Percentiles rank a stretch among this genome's conserved stretches.
Conservation (phyloP, 139 green algal genomes). For the Microglena sp. region DNA sequence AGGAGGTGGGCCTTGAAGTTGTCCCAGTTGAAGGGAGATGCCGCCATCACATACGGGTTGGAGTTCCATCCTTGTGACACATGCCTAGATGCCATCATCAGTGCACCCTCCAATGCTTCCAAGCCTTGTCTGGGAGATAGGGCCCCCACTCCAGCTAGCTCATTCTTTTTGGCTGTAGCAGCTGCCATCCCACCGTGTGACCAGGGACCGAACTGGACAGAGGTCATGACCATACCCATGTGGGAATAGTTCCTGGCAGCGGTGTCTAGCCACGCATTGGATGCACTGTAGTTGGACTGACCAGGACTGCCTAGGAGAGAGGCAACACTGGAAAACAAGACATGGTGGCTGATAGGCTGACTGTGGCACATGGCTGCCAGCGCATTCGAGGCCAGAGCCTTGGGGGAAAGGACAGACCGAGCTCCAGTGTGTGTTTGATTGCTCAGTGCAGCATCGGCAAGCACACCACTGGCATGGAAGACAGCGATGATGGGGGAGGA, state of each 20-base stretch:
- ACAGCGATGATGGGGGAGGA: conserved; percentile 7
- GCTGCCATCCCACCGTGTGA: conserved; percentile 42
- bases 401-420: conserved; percentile 9
- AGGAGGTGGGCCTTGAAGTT: no score
- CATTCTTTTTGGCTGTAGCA: conserved; percentile 36
- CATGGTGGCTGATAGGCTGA: conserved; percentile 3
- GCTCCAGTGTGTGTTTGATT: conserved; percentile 14
- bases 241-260: not conserved
- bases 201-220: conserved; percentile 68
- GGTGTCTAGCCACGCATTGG: conserved; percentile 64
- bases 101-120: conserved; percentile 28
- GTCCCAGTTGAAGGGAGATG: conserved; percentile 36
- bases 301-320: conserved; percentile 67
- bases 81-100: conserved; percentile 9
- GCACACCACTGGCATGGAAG: conserved; percentile 46
- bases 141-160: conserved; percentile 44
- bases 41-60: conserved; percentile 13
- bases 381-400: not conserved
- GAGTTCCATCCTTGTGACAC: not conserved
- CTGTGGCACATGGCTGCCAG: not conserved
- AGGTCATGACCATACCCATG: conserved; percentile 17
- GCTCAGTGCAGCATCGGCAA: conserved; percentile 34
- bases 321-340: conserved; percentile 76
- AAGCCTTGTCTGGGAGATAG: conserved; percentile 35
- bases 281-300: conserved; percentile 68